These are phyloP conservation scores for Chalaropsis thielavioides DNA, from an alignment of 2,329 filamentous ascomycete genomes.

Conservation along the genomic window DNA sequence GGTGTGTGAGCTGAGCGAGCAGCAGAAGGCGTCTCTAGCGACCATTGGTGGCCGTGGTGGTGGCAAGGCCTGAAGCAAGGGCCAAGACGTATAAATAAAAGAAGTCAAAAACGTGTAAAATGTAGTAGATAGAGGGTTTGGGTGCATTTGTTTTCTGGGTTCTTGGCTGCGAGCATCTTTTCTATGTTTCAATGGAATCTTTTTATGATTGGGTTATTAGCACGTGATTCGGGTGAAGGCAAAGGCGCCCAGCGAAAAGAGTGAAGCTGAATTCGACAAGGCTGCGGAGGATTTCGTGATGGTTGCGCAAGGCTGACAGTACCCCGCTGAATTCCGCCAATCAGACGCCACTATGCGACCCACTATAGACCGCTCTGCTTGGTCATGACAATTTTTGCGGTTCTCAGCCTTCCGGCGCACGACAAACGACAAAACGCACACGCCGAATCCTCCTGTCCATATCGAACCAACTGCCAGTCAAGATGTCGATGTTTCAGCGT, in stretches of 20 bases:
- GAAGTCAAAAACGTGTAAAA: not conserved
- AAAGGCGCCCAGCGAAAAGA: too few relatives aligned
- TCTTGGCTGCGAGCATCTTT: not conserved
- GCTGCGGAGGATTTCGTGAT: not conserved
- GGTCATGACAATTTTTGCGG: not conserved
- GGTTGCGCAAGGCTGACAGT: slow-evolving; percentile 5
- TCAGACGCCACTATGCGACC: not conserved
- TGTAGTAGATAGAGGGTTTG: not conserved
- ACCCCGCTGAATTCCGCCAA: slow-evolving; percentile 4
- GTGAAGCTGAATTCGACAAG: not conserved
- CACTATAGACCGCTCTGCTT: slow-evolving; percentile 3
- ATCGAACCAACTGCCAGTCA: slow-evolving; percentile 24
- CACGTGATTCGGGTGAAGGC: not conserved
- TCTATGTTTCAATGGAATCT: not conserved
- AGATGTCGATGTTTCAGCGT: slow-evolving; percentile 65
- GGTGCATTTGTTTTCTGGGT: not conserved
- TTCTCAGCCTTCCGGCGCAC: not conserved
- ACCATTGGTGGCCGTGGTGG: slow-evolving; percentile 18
- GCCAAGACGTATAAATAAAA: not conserved
- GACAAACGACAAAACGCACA: slow-evolving; percentile 4
- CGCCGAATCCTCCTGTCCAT: not conserved
- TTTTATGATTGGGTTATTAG: not conserved
- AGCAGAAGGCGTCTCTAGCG: slow-evolving; percentile 16
- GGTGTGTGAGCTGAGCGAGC: slow-evolving; percentile 26
- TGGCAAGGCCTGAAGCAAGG: slow-evolving; percentile 10